Evolutionary conservation across 2,329 filamentous ascomycete genomes (phyloP), one percentile per base, ranked within the genome.

Genomic region (Colletotrichum incanum): DNA sequence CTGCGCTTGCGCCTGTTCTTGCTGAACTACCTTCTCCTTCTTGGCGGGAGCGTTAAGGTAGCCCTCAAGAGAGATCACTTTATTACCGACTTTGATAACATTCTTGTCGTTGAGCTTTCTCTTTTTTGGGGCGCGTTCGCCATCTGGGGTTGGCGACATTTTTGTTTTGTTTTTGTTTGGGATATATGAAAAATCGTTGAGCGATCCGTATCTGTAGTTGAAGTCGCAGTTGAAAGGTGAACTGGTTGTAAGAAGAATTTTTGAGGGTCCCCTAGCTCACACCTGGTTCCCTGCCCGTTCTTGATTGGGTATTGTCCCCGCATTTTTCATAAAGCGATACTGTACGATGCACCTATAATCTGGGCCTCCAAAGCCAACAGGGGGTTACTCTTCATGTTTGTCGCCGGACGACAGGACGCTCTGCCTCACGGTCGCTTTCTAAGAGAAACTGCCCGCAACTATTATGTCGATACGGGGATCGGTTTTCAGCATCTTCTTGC

Each of bases 51-150:
- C 81, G 59, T 77, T 80, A 37, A 89, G 79, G 72, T 88, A 89
- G 8, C 85, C 86, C 31, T 85, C 84, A 0, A 89, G 75, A 0
- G 85, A 87, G 31, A 89, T 86, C 16, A 79, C 77, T 67, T 86
- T 89, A 37, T 84, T 81, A 18, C 86, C 86, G 43, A 89, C 82
- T 31, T 79, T 85, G 67, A 89, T 74, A 6, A 84, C 77, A 60
- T 85, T 80, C 2, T 77, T 74, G 65, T 74, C 77, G 26, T 78
- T 76, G 62, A 73, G 73, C 74, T 83, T 85, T 20, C 81, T 80
- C 74, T 80, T 84, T 74, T 85, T 86, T 18, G 80, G 75, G 77
- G 68, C 77, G 65, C 76, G 80, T 69, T 78, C 78, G 60, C 75
- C 78, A 63, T 75, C 75, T 20, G 76, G 76, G 74, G 14, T 45